These are phyloP conservation scores for Boletus tomentosulus DNA, from an alignment of 768 basidiomycete genomes.

Conservation along the genomic window DNA sequence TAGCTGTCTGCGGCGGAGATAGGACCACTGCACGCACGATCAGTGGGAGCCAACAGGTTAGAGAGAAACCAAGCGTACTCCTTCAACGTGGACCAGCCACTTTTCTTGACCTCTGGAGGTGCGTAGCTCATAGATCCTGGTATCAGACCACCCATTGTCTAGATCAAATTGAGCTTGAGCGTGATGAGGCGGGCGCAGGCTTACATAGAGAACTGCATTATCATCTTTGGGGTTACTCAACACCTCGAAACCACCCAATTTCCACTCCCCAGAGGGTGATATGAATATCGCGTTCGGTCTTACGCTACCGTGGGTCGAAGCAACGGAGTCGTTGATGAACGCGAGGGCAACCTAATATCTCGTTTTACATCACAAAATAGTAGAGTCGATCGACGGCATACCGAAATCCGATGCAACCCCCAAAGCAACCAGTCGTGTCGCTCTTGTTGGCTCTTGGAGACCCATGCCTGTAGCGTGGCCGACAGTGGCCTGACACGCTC, in stretches of 20 bases:
- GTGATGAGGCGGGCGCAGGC: slow-evolving; percentile 22
- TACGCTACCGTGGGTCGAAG: slow-evolving; percentile 81
- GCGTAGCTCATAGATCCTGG: slow-evolving; percentile 60
- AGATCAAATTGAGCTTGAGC: slow-evolving; percentile 11
- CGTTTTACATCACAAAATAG: not conserved
- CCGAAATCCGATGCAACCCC: slow-evolving; percentile 89
- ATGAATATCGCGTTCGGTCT: slow-evolving; percentile 78
- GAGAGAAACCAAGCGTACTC: slow-evolving; percentile 48
- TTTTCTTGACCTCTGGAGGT: slow-evolving; percentile 85
- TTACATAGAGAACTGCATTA: slow-evolving; percentile 73
- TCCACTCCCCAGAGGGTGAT: slow-evolving; percentile 95
- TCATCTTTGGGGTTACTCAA: slow-evolving; percentile 82
- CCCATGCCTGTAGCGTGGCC: slow-evolving; percentile 56
- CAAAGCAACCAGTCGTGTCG: slow-evolving; percentile 89
- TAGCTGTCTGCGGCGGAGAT: slow-evolving; percentile 80
- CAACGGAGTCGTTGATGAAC: slow-evolving; percentile 82
- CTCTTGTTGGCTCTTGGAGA: slow-evolving; percentile 56
- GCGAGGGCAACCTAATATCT: slow-evolving; percentile 70
- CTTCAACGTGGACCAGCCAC: slow-evolving; percentile 79
- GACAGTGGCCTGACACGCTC: slow-evolving; percentile 83
- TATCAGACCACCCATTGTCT: slow-evolving; percentile 66
- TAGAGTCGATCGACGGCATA: slow-evolving; percentile 30
- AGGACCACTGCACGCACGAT: slow-evolving; percentile 34
- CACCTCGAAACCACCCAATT: slow-evolving; percentile 90
- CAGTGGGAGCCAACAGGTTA: not conserved